Base-by-base conservation (phyloP, 805 yeast species). In the Ogataea trehalophila region DNA sequence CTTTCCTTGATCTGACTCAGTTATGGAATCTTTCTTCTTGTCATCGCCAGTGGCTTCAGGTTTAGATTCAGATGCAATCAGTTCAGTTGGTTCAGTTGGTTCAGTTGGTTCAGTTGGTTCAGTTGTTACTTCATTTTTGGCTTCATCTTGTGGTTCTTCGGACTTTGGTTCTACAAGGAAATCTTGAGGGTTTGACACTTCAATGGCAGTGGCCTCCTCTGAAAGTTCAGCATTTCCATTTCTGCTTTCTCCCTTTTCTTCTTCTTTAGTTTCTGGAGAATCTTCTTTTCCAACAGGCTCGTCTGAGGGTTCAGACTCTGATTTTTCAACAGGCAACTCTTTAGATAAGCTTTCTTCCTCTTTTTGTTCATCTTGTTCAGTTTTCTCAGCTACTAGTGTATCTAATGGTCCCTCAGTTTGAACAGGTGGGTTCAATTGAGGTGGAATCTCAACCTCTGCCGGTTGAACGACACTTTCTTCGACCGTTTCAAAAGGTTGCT, bases 181-280 rank as follows among this genome's bases (percentile, higher is more conserved):
- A n/a, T 33, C 40, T 15, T 34, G 37, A 17, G 42, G 45, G 5
- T 29, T 39, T 13, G 26, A 37, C 39, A 39, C 47, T 23, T 40
- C 22, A 39, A 35, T 29, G 20, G 42, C 41, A 20, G 33, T 42
- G 39, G 37, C 33, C 22, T 42, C 50, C 16, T 20, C 20, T 40
- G 14, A 13, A 15, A n/a, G 39, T 22, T 26, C 39, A 8, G 31
- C 44, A 20, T 3, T 20, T 20, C 20, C 20, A 20, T 3, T 20
- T 20, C 20, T 4, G 20, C n/a, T n/a, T n/a, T 42, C 50, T 22
- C 18, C 22, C 43, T 15, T 8, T 17, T n/a, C 42, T 33, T 26
- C 40, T 11, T 37, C 44, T 39, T 46, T 42, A 22, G 33, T 46
- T 40, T 36, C n/a, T 14, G 29, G 38, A 4, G 17, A n/a, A 39